Base-by-base conservation (phyloP, 169 alveolate genomes). In the Miamiensis avidus region DNA sequence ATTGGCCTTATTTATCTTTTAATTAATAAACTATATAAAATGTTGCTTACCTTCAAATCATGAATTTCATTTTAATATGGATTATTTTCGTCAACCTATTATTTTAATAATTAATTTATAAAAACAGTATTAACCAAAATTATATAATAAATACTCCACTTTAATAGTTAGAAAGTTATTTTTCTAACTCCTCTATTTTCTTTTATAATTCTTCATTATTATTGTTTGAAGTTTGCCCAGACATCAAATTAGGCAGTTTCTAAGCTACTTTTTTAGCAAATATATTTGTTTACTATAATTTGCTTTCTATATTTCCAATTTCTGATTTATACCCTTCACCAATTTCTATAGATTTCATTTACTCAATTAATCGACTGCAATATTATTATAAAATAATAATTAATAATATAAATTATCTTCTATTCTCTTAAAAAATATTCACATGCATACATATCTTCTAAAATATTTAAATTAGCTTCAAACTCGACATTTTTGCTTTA, bases 391-490 rank as follows among this genome's bases (percentile, higher is more conserved):
- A 31, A 75, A 31, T 26, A n/a, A 4, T 30, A 75, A n/a, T 29
- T 30, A 6, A 6, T 75, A 6, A 29, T 75, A 75, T 75, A 6
- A 30, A 75, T 26, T 29, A 75, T n/a, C 27, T n/a, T n/a, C n/a
- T n/a, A n/a, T n/a, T n/a, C n/a, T n/a, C n/a, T n/a, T n/a, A n/a
- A n/a, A n/a, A n/a, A n/a, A n/a, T n/a, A n/a, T n/a, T n/a, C n/a
- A 26, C 11, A 26, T 75, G 4, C 27, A 20, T 49, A 79, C 84
- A 79, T 79, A 65, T 79, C 84, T 79, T 79, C 84, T 29, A 79
- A 31, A 49, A 79, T 34, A 79, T 79, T 64, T 1, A 49, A 31
- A n/a, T 79, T 79, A 29, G 65, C 64, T 15, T 34, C n/a, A 64
- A 79, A 79, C 27, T 34, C 75, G 25, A 79, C 49, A 4, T 72